Percentiles rank a stretch among this genome's conserved stretches.
phyloP scores from a whole-genome alignment of 768 basidiomycete genomes.

The Termitomyces sp. region DNA sequence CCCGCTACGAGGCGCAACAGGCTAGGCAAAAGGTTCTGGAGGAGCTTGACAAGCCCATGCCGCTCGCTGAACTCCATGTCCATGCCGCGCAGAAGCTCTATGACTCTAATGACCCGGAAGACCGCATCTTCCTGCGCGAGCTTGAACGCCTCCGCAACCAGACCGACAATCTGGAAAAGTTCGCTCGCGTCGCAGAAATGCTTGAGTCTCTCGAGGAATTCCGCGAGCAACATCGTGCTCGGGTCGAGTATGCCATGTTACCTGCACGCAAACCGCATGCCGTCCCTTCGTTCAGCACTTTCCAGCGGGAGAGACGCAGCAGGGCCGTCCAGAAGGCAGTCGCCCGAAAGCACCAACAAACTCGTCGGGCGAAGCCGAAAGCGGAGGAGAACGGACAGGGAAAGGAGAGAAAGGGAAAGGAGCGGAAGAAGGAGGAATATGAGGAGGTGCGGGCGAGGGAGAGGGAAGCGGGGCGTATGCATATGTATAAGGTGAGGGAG shows the following conservation, averaged over 20 bases:
- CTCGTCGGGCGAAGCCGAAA: not conserved
- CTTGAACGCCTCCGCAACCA: slow-evolving; percentile 5
- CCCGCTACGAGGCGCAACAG: slow-evolving; percentile 3
- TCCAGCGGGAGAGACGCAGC: slow-evolving; percentile 1
- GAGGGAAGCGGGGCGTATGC: not conserved
- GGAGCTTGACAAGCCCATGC: not conserved
- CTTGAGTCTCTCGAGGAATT: not conserved
- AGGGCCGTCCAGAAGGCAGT: not conserved
- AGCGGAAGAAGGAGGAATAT: slow-evolving; percentile 1
- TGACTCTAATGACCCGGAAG: slow-evolving; percentile 2
- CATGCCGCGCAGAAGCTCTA: slow-evolving; percentile 1
- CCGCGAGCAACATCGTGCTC: not conserved
- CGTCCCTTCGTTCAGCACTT: slow-evolving; percentile 3
- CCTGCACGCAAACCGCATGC: not conserved
- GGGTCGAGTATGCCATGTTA: not conserved
- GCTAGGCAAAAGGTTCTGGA: not conserved
- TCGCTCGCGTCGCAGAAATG: not conserved
- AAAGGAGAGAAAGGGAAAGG: not conserved
- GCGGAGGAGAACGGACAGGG: not conserved
- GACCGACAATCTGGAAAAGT: slow-evolving; percentile 1
- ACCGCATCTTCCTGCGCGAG: slow-evolving; percentile 9
- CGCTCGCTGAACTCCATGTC: not conserved
- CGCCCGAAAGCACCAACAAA: not conserved
- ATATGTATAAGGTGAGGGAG: not conserved
- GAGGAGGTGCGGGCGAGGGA: not conserved